Evolutionary conservation across 2,329 filamentous ascomycete species (phyloP).

Genomic region (Incumbomyces delicatus): DNA sequence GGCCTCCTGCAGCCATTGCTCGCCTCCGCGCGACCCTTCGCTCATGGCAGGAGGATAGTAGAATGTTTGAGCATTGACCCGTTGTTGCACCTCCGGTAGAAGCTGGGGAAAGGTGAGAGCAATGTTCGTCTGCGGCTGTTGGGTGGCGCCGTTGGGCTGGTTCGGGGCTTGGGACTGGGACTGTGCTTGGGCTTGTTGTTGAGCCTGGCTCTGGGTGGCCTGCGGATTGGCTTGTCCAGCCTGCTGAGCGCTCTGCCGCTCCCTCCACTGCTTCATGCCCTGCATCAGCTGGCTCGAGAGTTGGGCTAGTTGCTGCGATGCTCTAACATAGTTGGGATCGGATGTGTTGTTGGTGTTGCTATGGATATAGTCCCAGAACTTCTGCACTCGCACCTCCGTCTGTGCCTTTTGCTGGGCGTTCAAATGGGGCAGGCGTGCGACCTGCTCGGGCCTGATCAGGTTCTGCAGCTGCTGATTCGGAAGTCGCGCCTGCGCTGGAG

Average conservation of each 20-base stretch:
- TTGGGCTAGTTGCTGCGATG: constrained; percentile 42
- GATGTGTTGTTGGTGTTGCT: constrained; percentile 32
- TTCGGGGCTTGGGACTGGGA: constrained; percentile 9
- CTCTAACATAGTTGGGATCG: constrained; percentile 40
- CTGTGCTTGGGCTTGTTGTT: constrained; percentile 8
- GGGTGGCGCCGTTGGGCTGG: constrained; percentile 6
- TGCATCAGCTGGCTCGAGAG: constrained; percentile 44
- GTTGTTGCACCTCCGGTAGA: constrained; percentile 36
- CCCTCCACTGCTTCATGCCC: constrained; percentile 37
- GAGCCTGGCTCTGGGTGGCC: background rate
- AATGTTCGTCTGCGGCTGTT: constrained; percentile 23
- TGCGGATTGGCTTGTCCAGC: constrained; percentile 15
- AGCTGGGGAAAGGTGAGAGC: constrained; percentile 33
- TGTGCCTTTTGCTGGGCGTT: constrained; percentile 46
- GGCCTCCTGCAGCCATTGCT: constrained; percentile 38
- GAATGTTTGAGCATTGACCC: constrained; percentile 36
- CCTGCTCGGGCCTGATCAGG: constrained; percentile 44
- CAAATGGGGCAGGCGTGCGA: constrained; percentile 44
- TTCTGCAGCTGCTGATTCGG: constrained; percentile 30
- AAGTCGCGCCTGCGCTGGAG: constrained; percentile 15
- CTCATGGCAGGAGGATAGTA: constrained; percentile 36
- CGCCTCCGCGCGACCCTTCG: constrained; percentile 29
- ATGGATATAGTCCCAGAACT: constrained; percentile 38
- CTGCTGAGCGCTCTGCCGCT: constrained; percentile 17
- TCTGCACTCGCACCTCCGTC: constrained; percentile 45